A percentile compares a stretch with the other conserved stretches of the same genome.
These are phyloP conservation scores for Mycena galopus DNA, from an alignment of 768 basidiomycete genomes.

Conservation along the genomic window DNA sequence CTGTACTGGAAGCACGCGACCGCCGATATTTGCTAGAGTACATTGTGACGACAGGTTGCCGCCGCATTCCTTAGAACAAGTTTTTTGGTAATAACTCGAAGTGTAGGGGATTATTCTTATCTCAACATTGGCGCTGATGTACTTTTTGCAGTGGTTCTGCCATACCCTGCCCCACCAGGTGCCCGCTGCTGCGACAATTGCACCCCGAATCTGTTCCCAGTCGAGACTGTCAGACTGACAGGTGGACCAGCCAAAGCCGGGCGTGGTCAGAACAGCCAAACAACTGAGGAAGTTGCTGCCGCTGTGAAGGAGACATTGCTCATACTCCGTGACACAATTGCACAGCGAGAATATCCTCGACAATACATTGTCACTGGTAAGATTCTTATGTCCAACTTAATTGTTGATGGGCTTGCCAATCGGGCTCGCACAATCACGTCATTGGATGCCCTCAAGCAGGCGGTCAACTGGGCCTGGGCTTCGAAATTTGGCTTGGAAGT, in stretches of 20 bases:
- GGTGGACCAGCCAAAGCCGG: not conserved
- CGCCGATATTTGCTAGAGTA: conserved; percentile 10
- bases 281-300: conserved; percentile 2
- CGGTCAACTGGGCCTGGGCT: too few species aligned
- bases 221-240: conserved; percentile 13
- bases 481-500: too few species aligned
- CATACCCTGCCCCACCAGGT: not conserved
- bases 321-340: too few species aligned
- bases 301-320: too few species aligned
- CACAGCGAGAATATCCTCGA: too few species aligned
- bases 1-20: conserved; percentile 20
- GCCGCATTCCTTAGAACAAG: conserved; percentile 23
- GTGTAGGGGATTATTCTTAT: not conserved
- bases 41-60: conserved; percentile 17
- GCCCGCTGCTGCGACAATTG: conserved; percentile 35
- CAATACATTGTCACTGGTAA: too few species aligned
- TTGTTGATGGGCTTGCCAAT: too few species aligned
- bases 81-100: conserved; percentile 23
- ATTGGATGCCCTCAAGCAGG: too few species aligned
- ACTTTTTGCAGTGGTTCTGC: not conserved
- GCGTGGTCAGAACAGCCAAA: not conserved
- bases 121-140: not conserved
- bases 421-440: too few species aligned
- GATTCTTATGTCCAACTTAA: too few species aligned
- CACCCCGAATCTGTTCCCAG: conserved; percentile 5